Percentiles rank a stretch among this genome's conserved stretches.
Conservation (phyloP, 352 stramenopile genomes). For the Pythium phragmiticola region DNA sequence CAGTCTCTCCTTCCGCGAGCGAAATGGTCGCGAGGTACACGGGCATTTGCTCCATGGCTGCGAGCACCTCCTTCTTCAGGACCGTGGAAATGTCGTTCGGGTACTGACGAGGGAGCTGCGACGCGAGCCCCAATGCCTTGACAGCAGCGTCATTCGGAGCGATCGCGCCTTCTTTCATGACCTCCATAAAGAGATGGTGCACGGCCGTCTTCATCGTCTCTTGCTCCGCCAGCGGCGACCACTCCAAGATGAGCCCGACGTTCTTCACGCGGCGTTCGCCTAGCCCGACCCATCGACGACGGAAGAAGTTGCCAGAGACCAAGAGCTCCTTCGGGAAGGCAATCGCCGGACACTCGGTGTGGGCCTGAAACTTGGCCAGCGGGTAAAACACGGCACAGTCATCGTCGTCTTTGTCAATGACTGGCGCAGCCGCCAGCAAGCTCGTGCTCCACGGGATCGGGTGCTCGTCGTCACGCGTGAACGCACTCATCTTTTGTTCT, state of each 20-base stretch:
- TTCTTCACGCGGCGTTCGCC: slow-evolving; percentile 89
- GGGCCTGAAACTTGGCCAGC: slow-evolving; percentile 72
- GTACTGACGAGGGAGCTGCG: slow-evolving; percentile 26
- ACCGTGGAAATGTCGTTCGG: slow-evolving; percentile 24
- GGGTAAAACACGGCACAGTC: slow-evolving; percentile 77
- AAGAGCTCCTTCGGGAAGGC: slow-evolving; percentile 65
- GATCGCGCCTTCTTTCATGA: slow-evolving; percentile 38
- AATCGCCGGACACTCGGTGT: slow-evolving; percentile 71
- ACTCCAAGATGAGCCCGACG: slow-evolving; percentile 86
- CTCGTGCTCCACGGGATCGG: slow-evolving; percentile 75
- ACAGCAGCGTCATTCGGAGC: slow-evolving; percentile 72
- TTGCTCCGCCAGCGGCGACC: slow-evolving; percentile 72
- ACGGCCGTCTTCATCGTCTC: slow-evolving; percentile 70
- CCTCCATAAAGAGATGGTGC: slow-evolving; percentile 58
- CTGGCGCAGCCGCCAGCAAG: slow-evolving; percentile 34
- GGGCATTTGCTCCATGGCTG: slow-evolving; percentile 36
- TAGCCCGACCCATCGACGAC: slow-evolving; percentile 83
- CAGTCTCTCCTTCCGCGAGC: slow-evolving; percentile 96
- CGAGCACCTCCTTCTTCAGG: slow-evolving; percentile 46
- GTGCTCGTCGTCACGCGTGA: slow-evolving; percentile 87
- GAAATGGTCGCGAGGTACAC: slow-evolving; percentile 95
- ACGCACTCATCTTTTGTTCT: slow-evolving; percentile 91
- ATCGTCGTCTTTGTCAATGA: slow-evolving; percentile 23
- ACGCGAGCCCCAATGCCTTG: slow-evolving; percentile 38
- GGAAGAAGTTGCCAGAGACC: slow-evolving; percentile 90